Evolutionary conservation across 805 yeast genomes (phyloP).

Genomic region (Starmera quercuum): DNA sequence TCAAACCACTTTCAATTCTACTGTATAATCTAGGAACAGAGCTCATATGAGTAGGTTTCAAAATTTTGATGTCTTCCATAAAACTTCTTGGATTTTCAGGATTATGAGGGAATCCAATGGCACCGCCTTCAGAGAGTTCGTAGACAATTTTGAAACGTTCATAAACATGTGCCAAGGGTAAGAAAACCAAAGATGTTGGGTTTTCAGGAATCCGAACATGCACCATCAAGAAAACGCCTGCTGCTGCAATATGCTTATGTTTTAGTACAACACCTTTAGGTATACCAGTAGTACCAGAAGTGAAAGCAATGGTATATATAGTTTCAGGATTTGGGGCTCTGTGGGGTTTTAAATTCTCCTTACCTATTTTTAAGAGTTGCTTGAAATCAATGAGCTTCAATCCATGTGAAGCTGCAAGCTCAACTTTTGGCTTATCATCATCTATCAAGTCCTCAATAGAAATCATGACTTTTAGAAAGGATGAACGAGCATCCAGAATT

Average conservation of each 20-base stretch:
- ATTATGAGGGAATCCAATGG: constrained; percentile 47
- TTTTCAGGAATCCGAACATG: constrained; percentile 22
- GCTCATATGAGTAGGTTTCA: constrained; percentile 45
- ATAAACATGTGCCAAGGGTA: constrained; percentile 55
- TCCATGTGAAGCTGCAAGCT: constrained; percentile 21
- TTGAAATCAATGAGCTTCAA: constrained; percentile 25
- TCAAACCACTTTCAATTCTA: constrained; percentile 53
- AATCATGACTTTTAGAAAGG: constrained; percentile 44
- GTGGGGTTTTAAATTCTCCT: constrained; percentile 31
- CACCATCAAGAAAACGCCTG: constrained; percentile 35
- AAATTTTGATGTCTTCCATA: constrained; percentile 48
- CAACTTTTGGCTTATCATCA: constrained; percentile 24
- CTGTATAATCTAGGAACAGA: constrained; percentile 62
- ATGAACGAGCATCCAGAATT: constrained; percentile 38
- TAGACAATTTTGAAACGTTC: constrained; percentile 40
- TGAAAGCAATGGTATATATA: constrained; percentile 57
- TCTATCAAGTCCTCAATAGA: constrained; percentile 42
- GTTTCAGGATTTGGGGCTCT: constrained; percentile 45
- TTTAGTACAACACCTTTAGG: constrained; percentile 65
- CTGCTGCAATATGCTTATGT: constrained; percentile 45
- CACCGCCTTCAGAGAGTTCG: constrained; percentile 39
- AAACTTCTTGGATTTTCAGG: constrained; percentile 43
- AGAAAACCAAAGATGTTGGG: constrained; percentile 30
- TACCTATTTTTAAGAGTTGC: constrained; percentile 32
- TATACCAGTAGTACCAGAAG: constrained; percentile 70